A percentile compares a stretch with the other conserved stretches of the same genome.
Conservation (phyloP, 164 flowering plant species). For the Annona squamosa region DNA sequence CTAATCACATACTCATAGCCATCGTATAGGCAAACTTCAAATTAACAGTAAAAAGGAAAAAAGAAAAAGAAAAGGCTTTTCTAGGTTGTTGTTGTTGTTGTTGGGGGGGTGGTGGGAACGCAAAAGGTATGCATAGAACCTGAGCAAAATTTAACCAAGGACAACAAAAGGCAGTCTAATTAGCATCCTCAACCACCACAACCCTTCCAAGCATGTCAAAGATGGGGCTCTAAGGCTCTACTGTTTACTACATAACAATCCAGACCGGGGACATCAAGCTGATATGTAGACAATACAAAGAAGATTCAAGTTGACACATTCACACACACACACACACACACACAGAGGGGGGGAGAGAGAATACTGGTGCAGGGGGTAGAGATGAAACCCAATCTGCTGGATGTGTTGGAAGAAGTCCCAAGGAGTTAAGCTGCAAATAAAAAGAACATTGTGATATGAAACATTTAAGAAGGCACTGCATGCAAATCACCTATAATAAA, state of each 20-base stretch:
- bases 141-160: neutral
- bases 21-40: neutral
- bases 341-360: neutral
- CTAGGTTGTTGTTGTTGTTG: neutral
- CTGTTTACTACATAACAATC: neutral
- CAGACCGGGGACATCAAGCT: neutral
- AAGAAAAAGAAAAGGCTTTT: neutral
- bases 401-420: conserved; percentile 99
- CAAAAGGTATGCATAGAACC: too few species aligned
- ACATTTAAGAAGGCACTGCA: neutral
- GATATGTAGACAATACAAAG: too few species aligned
- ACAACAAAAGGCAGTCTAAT: neutral
- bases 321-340: too few species aligned
- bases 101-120: too few species aligned
- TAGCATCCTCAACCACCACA: neutral
- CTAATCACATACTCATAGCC: neutral
- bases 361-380: conserved; percentile 86
- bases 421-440: conserved; percentile 65
- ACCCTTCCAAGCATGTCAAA: neutral
- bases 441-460: conserved; percentile 2
- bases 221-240: neutral
- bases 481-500: neutral
- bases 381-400: conserved; percentile 99
- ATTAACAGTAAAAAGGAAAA: neutral
- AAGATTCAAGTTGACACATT: too few species aligned